Base-by-base conservation (phyloP, 2,329 filamentous ascomycete species). In the Trichoderma endophyticum region DNA sequence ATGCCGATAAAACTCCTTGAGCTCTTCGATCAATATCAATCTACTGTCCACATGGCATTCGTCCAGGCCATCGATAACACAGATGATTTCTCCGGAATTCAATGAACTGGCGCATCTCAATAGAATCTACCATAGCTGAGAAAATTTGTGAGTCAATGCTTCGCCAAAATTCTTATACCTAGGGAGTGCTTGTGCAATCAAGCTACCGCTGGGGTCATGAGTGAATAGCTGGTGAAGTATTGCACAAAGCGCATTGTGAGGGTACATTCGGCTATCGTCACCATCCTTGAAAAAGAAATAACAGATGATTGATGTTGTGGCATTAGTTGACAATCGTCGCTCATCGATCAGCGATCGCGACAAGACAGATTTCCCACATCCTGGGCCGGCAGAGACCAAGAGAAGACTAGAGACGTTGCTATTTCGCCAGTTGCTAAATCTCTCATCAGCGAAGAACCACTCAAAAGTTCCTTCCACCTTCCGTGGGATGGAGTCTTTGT, bases 271-370 rank as follows among this genome's bases (percentile, higher is more conserved):
- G 11, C 72, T 66, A 26, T 77, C 71, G 12, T 75, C 74, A 18
- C 76, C 77, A 54, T 79, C 77, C 60, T 81, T 79, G 73, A 81
- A 82, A 70, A 82, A 82, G 74, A 80, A 81, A 64, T 81, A 77
- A 66, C 79, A 81, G 39, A 79, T 72, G 3, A 69, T 79, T 4
- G 77, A 73, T 0, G 75, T 75, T 8, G 73, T 74, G 0, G 60
- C n/a, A n/a, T 59, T 77, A 18, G 72, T 73, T 1, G 73, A 75
- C 3, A 80, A 65, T 8, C 43, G 74, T 0, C 72, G 26, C 51
- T 79, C 75, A 48, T 82, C 80, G 14, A 82, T 73, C 6, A 82
- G 66, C 24, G 26, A n/a, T 34, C 62, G 32, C n/a, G 57, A 26
- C 5, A 73, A 30, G n/a, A 66, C 71, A 0, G 80, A 82, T 70